Conservation (phyloP, 2,329 filamentous ascomycete genomes). For the Truncatella angustata region DNA sequence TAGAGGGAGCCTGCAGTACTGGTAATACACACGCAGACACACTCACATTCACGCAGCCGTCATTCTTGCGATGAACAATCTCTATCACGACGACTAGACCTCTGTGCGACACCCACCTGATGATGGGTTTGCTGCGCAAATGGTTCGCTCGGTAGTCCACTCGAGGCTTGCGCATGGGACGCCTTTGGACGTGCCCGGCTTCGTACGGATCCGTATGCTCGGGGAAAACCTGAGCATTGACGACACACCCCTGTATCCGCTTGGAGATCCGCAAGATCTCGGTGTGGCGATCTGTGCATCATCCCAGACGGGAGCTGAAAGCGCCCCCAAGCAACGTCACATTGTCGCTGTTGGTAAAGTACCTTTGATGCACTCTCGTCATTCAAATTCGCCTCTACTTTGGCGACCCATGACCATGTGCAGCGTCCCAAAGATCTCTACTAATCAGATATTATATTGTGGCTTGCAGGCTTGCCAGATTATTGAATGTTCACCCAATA, state of each 20-base stretch:
- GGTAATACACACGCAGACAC: too few species aligned
- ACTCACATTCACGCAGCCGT: too few species aligned
- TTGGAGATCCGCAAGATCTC: neutral
- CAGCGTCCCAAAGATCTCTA: too few species aligned
- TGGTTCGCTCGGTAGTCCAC: too few species aligned
- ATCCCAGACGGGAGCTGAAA: neutral
- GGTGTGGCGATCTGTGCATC: neutral
- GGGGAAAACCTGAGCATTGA: neutral
- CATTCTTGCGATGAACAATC: too few species aligned
- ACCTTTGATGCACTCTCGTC: neutral
- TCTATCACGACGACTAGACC: too few species aligned
- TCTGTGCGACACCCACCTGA: too few species aligned
- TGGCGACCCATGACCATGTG: slow-evolving; percentile 1
- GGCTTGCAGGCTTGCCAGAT: slow-evolving; percentile 6
- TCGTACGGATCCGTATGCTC: too few species aligned
- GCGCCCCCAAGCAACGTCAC: neutral
- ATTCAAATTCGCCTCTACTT: neutral
- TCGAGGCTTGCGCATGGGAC: too few species aligned
- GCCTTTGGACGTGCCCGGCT: too few species aligned
- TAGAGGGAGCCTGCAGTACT: too few species aligned
- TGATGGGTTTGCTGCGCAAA: too few species aligned
- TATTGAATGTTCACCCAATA: neutral
- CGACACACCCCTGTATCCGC: neutral
- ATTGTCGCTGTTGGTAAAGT: neutral
- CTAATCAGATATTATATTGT: slow-evolving; percentile 9